Base-by-base conservation (phyloP, 2,329 filamentous ascomycete species). In the Exophiala bonariae region DNA sequence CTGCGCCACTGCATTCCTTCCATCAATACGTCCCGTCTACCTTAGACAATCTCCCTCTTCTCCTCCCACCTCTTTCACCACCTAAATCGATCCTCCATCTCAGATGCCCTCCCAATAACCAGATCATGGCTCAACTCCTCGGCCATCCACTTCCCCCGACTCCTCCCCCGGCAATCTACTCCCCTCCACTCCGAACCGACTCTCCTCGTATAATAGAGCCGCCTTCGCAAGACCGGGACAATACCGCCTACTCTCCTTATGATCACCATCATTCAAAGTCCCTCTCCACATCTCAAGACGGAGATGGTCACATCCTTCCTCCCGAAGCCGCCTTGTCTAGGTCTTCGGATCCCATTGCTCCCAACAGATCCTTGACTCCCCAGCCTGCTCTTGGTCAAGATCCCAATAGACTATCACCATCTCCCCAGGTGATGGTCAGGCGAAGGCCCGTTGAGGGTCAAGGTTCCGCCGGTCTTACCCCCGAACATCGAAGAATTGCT, bases 111-210 rank as follows among this genome's bases (percentile, higher is more conserved):
- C 11, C 23, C 23, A 6, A 26, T 26, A 26, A 26, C 11, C 19
- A 6, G 7, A 39, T 16, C 22, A 59, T 58, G 55, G 50, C 53
- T 33, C 33, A 58, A 41, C 33, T 44, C n/a, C 35, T 46, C 8
- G 43, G 40, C 26, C 50, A 49, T 30, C 51, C 50, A 14, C 50
- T 56, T 17, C 61, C 66, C 39, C 57, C 67, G 30, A 65, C 70
- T 30, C 66, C 69, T 59, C 70, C 70, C 50, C 64, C 69, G n/a
- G 66, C 69, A 20, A 69, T 69, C 51, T 72, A 73, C 55, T 71
- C 52, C 61, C 64, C 52, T 64, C 68, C 39, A 65, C 67, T 44
- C 61, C 66, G 50, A 41, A 42, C 43, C 31, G 42, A 51, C 19
- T 53, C 50, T 30, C 53, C 50, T n/a, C 47, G 37, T 20, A 54